Evolutionary conservation across 2,329 filamentous ascomycete species (phyloP).

Genomic region (Nothophoma quercina): DNA sequence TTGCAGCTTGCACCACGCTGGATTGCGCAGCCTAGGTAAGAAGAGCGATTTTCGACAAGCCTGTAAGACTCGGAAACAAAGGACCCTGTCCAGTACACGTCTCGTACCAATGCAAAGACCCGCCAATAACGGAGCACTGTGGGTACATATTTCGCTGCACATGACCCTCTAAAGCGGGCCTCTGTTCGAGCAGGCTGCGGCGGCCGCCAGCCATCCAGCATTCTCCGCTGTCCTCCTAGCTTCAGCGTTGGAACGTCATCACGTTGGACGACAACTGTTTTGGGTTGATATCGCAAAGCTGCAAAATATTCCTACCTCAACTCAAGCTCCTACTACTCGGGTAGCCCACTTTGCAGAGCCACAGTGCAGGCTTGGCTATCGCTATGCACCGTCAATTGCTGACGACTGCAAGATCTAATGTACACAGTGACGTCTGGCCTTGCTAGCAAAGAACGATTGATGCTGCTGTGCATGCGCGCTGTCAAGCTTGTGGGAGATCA

Average conservation of each 20-base stretch:
- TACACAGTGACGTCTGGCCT: slow-evolving; percentile 23
- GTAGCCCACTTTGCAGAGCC: slow-evolving; percentile 11
- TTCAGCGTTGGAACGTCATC: slow-evolving; percentile 24
- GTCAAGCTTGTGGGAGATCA: slow-evolving; percentile 30
- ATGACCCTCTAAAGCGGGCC: slow-evolving; percentile 41
- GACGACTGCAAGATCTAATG: neutral
- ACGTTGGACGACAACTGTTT: slow-evolving; percentile 33
- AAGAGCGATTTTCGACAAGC: slow-evolving; percentile 11
- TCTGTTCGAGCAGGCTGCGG: slow-evolving; percentile 15
- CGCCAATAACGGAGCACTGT: slow-evolving; percentile 32
- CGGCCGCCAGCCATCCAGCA: slow-evolving; percentile 33
- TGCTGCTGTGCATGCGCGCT: slow-evolving; percentile 21
- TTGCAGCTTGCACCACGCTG: slow-evolving; percentile 4
- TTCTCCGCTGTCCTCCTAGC: slow-evolving; percentile 23
- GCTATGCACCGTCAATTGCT: neutral
- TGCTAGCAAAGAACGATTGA: slow-evolving; percentile 24
- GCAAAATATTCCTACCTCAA: slow-evolving; percentile 11
- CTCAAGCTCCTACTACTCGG: slow-evolving; percentile 12
- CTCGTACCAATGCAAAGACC: slow-evolving; percentile 34
- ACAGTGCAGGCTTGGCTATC: slow-evolving; percentile 19
- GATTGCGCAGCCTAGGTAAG: neutral
- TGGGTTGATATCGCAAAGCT: slow-evolving; percentile 9
- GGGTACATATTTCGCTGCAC: slow-evolving; percentile 26
- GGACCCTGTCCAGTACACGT: slow-evolving; percentile 16
- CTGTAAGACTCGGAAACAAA: slow-evolving; percentile 17